These are phyloP conservation scores for Penicillium paneum DNA, from an alignment of 2,329 filamentous ascomycete species.

Conservation along the genomic window DNA sequence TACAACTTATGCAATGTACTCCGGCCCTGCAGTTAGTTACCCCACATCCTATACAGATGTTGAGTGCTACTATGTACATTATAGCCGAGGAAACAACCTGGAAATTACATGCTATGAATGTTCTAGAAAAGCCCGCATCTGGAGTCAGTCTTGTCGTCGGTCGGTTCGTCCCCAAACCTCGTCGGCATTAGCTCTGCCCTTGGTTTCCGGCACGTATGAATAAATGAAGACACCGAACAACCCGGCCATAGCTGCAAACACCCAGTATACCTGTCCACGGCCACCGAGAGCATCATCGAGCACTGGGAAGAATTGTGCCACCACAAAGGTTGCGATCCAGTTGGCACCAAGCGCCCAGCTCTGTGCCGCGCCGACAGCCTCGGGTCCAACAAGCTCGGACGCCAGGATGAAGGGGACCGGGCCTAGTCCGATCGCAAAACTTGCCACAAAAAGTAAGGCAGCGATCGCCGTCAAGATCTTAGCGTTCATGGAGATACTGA, in stretches of 20 bases:
- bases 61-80: background rate
- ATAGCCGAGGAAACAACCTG: background rate
- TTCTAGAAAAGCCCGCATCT: background rate
- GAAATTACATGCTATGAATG: background rate
- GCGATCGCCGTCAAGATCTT: conserved; percentile 76
- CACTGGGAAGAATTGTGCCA: conserved; percentile 93
- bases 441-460: conserved; percentile 80
- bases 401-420: conserved; percentile 94
- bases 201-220: conserved; percentile 79
- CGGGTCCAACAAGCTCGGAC: conserved; percentile 82
- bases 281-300: conserved; percentile 74
- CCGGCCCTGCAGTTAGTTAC: conserved; percentile 6
- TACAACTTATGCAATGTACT: background rate
- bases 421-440: conserved; percentile 85
- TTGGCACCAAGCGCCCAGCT: conserved; percentile 83
- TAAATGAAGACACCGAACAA: conserved; percentile 69
- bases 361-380: conserved; percentile 88
- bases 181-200: conserved; percentile 75
- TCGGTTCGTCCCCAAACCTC: conserved; percentile 78
- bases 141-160: conserved; percentile 34
- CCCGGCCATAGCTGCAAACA: conserved; percentile 75
- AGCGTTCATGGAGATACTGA: conserved; percentile 71
- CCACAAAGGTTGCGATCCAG: conserved; percentile 85
- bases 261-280: conserved; percentile 80
- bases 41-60: background rate